Evolutionary conservation across 108 stramenopile genomes (phyloP).

Genomic region (Licmophora abbreviata): DNA sequence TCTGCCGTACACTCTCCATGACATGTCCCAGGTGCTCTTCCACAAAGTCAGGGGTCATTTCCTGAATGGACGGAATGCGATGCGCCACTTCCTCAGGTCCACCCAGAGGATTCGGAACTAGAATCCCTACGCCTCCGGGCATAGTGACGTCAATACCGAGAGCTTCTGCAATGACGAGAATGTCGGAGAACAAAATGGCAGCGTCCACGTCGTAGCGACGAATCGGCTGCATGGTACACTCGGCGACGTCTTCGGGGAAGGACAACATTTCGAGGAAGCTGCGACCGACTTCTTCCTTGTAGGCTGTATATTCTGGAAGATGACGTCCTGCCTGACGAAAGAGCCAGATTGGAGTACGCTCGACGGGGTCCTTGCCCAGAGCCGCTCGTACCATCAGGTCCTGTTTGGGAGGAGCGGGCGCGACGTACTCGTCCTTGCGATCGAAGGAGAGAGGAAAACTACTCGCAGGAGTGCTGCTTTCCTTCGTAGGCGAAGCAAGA

Average conservation of each 20-base stretch:
- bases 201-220: constrained; percentile 90
- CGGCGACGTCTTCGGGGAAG: constrained; percentile 85
- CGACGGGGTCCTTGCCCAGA: constrained; percentile 48
- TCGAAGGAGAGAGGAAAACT: constrained; percentile 3
- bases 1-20: constrained; percentile 62
- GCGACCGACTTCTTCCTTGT: constrained; percentile 75
- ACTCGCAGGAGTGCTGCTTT: constrained; percentile 8
- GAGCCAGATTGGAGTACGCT: constrained; percentile 86
- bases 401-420: constrained; percentile 43
- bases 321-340: constrained; percentile 96
- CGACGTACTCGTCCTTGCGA: constrained; percentile 2
- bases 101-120: constrained; percentile 76
- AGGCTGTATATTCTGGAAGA: constrained; percentile 84
- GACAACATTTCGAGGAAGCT: constrained; percentile 88
- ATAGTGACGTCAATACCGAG: constrained; percentile 83
- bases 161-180: constrained; percentile 89
- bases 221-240: constrained; percentile 92
- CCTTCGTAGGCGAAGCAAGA: constrained; percentile 3
- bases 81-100: constrained; percentile 66
- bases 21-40: constrained; percentile 80
- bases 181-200: constrained; percentile 94
- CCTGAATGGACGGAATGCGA: constrained; percentile 52
- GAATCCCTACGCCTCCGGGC: constrained; percentile 93
- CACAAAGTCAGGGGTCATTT: constrained; percentile 58
- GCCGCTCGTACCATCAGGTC: constrained; percentile 84